Base-by-base conservation (phyloP, 108 stramenopile species). In the Chaetoceros tenuissimus region DNA sequence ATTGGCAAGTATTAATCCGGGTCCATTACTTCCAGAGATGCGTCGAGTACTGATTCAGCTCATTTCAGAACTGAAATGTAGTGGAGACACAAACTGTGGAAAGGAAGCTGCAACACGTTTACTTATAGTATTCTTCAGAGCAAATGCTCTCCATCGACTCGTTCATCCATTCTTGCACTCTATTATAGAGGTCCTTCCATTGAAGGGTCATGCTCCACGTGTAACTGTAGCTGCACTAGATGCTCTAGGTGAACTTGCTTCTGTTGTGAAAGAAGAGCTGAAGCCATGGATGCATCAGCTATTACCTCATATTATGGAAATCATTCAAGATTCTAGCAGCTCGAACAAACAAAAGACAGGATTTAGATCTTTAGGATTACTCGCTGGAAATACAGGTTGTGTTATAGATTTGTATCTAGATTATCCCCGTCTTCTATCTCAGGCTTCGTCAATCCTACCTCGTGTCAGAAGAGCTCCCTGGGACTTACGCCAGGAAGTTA, bases 351-450 rank as follows among this genome's bases (percentile, higher is more conserved):
- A 92, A 55, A 59, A 87, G 57, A 80, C 82, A 45, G 94, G 95
- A 47, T 67, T 97, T 24, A 68, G 87, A 55, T 78, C 95, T 3
- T 80, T 99, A 22, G 94, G 91, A 3, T 94, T 88, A 49, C 79
- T 97, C 46, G 87, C 85, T 25, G 78, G 81, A 5, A 79, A 87
- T n/a, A 96, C 98, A 19, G 91, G 93, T 16, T 94, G 79, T 64
- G 97, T 97, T 17, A 76, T 97, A 27, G 75, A 69, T 20, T 96
- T 95, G 21, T 97, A 97, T 71, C 59, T 97, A 31, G 90, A 89
- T 52, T 94, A 94, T 55, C 96, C 98, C 0, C 71, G 76, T 23
- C 79, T 98, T 13, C 62, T 98, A 46, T 69, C 89, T 29, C 78
- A 78, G 60, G 83, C 84, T 29, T 78, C 94, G 7, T 85, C 78